These are phyloP conservation scores for Termitomyces titanicus DNA, from an alignment of 768 basidiomycete genomes.

Conservation along the genomic window DNA sequence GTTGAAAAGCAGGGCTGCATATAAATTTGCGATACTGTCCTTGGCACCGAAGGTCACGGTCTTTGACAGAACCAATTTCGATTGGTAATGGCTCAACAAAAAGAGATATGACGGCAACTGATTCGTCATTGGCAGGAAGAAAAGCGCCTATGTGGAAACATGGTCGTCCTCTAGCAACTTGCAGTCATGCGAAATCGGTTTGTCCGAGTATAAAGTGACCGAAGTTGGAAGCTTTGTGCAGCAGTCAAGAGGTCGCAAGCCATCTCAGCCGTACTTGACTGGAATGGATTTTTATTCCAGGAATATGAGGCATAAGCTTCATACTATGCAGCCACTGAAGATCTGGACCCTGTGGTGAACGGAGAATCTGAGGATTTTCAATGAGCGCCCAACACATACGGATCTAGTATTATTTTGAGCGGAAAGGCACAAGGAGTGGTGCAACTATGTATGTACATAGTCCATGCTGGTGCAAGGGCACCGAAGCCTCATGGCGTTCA, in stretches of 20 bases:
- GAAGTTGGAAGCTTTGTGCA: constrained; percentile 44
- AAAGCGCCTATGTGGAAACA: constrained; percentile 57
- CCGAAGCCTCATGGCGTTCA: not conserved
- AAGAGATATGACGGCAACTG: constrained; percentile 54
- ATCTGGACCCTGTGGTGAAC: not conserved
- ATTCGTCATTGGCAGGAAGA: constrained; percentile 27
- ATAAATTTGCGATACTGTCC: constrained; percentile 63
- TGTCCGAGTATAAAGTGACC: constrained; percentile 53
- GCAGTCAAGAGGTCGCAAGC: not conserved
- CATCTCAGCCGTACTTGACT: too few relatives aligned
- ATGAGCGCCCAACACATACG: not conserved
- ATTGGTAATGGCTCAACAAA: constrained; percentile 41
- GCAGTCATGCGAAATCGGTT: constrained; percentile 42
- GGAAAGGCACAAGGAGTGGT: not conserved
- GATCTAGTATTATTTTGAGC: not conserved
- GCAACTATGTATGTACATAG: too few relatives aligned
- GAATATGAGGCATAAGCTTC: not conserved
- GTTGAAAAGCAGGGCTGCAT: constrained; percentile 47
- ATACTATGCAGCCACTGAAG: too few relatives aligned
- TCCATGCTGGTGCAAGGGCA: too few relatives aligned
- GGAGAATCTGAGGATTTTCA: not conserved
- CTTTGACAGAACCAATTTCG: constrained; percentile 16
- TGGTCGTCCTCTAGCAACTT: constrained; percentile 50
- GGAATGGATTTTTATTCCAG: too few relatives aligned
- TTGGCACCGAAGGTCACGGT: constrained; percentile 8